Conservation (phyloP, 2,329 filamentous ascomycete species). For the Ceratocystis variospora region DNA sequence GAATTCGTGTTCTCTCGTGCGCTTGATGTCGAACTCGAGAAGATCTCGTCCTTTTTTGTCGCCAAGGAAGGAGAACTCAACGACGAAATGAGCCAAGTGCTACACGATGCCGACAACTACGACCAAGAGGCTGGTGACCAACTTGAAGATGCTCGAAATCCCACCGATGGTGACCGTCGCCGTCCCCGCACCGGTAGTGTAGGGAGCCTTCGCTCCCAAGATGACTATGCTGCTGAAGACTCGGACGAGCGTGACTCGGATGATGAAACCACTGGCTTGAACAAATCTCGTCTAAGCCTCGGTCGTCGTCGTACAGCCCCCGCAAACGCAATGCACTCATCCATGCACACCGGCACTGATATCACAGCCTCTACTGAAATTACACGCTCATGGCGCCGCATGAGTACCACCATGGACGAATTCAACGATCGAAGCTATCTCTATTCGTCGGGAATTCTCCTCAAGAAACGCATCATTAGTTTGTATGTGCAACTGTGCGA, state of each 20-base stretch:
- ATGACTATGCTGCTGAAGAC: conserved; percentile 41
- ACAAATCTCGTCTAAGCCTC: conserved; percentile 31
- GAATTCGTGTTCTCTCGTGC: conserved; percentile 70
- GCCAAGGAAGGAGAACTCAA: conserved; percentile 80
- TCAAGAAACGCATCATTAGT: conserved; percentile 82
- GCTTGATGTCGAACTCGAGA: conserved; percentile 80
- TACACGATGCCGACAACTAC: conserved; percentile 57
- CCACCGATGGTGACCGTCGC: conserved; percentile 20
- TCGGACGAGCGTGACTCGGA: conserved; percentile 54
- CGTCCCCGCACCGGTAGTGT: conserved; percentile 26
- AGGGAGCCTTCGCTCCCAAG: conserved; percentile 33
- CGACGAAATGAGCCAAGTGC: conserved; percentile 63
- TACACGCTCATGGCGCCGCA: conserved; percentile 40
- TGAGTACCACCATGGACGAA: conserved; percentile 60
- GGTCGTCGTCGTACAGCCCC: conserved; percentile 21
- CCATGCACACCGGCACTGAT: conserved; percentile 36
- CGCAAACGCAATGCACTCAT: conserved; percentile 17
- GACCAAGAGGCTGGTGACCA: conserved; percentile 43
- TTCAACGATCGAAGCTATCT: conserved; percentile 60
- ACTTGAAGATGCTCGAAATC: conserved; percentile 26
- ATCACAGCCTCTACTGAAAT: conserved; percentile 50
- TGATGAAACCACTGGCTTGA: conserved; percentile 44
- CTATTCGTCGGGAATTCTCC: conserved; percentile 57
- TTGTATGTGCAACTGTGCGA: conserved; percentile 89
- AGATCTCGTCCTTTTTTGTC: conserved; percentile 81